A percentile compares a stretch with the other conserved stretches of the same genome.
Evolutionary conservation across 305 asterid genomes (phyloP).

Genomic region (Withania somnifera): DNA sequence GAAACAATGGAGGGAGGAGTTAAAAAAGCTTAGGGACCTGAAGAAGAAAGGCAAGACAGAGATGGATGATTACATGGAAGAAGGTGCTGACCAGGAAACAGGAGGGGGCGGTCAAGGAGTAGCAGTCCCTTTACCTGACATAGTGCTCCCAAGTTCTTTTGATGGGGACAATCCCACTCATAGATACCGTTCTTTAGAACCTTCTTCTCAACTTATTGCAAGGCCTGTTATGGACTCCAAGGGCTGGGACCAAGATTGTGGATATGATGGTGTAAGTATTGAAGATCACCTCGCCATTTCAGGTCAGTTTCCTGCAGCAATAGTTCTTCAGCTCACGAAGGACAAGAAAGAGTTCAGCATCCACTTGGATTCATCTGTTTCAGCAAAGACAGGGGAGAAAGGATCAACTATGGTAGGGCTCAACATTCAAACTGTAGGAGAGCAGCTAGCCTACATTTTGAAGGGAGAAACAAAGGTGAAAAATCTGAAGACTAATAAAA

Average conservation of each 20-base stretch:
- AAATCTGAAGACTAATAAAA: conserved; percentile 11
- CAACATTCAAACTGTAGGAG: conserved; percentile 15
- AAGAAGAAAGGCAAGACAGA: conserved; percentile 11
- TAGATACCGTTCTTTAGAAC: conserved; percentile 15
- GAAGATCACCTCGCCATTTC: conserved; percentile 19
- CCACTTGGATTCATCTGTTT: conserved; percentile 25
- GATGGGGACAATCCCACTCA: conserved; percentile 25
- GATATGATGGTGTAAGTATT: conserved; percentile 21
- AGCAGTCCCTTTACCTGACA: conserved; percentile 22
- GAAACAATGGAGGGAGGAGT: conserved; percentile 23
- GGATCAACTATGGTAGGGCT: conserved; percentile 26
- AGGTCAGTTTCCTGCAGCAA: conserved; percentile 20
- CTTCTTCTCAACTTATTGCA: conserved; percentile 11
- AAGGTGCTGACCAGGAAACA: conserved; percentile 9
- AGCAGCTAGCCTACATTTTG: conserved; percentile 20
- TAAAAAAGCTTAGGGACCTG: conserved; percentile 11
- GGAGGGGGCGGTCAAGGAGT: conserved; percentile 5
- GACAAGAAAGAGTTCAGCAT: conserved; percentile 28
- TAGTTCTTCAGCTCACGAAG: conserved; percentile 21
- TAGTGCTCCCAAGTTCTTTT: conserved; percentile 24
- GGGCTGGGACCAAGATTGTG: conserved; percentile 38
- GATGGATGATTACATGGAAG: conserved; percentile 5
- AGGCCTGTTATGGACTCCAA: conserved; percentile 24
- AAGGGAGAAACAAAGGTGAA: conserved; percentile 19
- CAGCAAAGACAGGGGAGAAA: conserved; percentile 17